Evolutionary conservation across 495 filamentous ascomycete genomes (phyloP).

Genomic region (Talaromyces borbonicus): DNA sequence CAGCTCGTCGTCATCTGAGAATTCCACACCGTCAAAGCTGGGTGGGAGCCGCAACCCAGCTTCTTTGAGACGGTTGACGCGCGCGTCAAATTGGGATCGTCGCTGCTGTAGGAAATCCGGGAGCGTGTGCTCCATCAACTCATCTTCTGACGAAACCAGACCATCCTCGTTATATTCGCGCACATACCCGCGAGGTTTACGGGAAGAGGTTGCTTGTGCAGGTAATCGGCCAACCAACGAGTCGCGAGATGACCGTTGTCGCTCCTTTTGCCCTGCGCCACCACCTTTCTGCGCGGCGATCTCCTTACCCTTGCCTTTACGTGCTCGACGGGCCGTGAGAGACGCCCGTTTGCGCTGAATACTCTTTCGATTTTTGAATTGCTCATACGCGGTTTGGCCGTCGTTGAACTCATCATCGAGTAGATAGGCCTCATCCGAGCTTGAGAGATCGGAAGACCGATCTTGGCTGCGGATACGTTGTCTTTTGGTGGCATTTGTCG

Average conservation of each 20-base stretch:
- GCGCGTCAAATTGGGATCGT: slow-evolving; percentile 40
- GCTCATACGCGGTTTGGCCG: slow-evolving; percentile 43
- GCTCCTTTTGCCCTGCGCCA: slow-evolving; percentile 13
- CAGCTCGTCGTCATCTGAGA: slow-evolving; percentile 73
- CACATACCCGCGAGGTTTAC: slow-evolving; percentile 12
- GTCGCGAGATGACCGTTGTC: slow-evolving; percentile 10
- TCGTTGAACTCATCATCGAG: slow-evolving; percentile 38
- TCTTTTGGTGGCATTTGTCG: slow-evolving; percentile 1
- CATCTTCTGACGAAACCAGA: slow-evolving; percentile 36
- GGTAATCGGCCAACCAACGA: slow-evolving; percentile 8
- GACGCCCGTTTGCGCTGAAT: slow-evolving; percentile 43
- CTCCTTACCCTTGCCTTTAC: slow-evolving; percentile 22
- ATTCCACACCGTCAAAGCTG: slow-evolving; percentile 68
- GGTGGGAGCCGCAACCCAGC: slow-evolving; percentile 71
- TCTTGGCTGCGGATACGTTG: background rate
- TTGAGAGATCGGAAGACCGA: slow-evolving; percentile 2
- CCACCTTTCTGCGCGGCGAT: slow-evolving; percentile 10
- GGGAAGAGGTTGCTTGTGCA: slow-evolving; percentile 7
- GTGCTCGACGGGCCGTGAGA: slow-evolving; percentile 35
- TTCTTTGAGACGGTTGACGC: slow-evolving; percentile 47
- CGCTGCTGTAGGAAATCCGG: slow-evolving; percentile 50
- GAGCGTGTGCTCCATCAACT: slow-evolving; percentile 47
- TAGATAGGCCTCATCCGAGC: slow-evolving; percentile 6
- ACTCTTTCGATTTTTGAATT: slow-evolving; percentile 50
- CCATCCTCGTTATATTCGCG: slow-evolving; percentile 34